phyloP scores from a whole-genome alignment of 352 stramenopile species.

The Nothophytophthora sp. region DNA sequence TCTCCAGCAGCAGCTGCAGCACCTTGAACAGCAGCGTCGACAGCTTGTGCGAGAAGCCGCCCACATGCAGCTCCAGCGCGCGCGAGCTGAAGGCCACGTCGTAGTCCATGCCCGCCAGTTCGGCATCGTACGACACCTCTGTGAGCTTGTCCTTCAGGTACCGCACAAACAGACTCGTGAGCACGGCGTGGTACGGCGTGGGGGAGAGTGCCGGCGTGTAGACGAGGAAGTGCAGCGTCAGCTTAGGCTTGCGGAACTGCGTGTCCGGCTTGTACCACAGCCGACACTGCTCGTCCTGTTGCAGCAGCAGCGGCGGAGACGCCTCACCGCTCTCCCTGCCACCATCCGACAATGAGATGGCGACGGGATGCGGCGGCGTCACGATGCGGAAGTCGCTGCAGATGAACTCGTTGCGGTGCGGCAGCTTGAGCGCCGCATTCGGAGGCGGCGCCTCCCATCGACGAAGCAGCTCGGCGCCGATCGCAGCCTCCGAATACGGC shows the following conservation, averaged over 20 bases:
- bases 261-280: constrained; percentile 90
- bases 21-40: constrained; percentile 77
- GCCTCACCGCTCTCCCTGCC: not conserved
- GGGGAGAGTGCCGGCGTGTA: constrained; percentile 56
- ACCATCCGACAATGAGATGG: constrained; percentile 30
- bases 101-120: constrained; percentile 80
- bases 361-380: constrained; percentile 31
- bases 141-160: constrained; percentile 86
- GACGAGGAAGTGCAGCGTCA: constrained; percentile 85
- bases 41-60: constrained; percentile 92
- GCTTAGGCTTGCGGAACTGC: constrained; percentile 91
- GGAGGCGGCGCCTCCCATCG: constrained; percentile 35
- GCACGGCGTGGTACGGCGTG: constrained; percentile 67
- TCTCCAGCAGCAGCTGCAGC: constrained; percentile 49
- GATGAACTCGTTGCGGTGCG: constrained; percentile 77
- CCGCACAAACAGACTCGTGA: constrained; percentile 72
- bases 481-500: constrained; percentile 45
- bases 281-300: constrained; percentile 47
- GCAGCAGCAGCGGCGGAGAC: constrained; percentile 37
- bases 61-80: constrained; percentile 80
- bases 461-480: constrained; percentile 35
- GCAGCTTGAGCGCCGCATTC: constrained; percentile 45
- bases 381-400: constrained; percentile 74
- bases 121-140: constrained; percentile 79
- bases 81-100: constrained; percentile 63